Evolutionary conservation across 257 asterid species (phyloP).

Genomic region (Solanum ossicruentum): DNA sequence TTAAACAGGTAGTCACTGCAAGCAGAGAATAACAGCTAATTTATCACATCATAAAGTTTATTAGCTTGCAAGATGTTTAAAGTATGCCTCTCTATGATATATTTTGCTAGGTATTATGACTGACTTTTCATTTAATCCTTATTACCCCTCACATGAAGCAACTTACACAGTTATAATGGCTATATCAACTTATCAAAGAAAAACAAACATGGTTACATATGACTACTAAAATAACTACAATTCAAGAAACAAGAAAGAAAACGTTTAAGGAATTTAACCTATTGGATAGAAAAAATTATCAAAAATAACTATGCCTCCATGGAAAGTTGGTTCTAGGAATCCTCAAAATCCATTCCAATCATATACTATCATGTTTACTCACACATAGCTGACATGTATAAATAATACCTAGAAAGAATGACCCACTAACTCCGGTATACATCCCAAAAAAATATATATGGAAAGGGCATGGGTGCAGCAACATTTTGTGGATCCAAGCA

Average conservation of each 20-base stretch:
- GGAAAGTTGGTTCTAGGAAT: not conserved
- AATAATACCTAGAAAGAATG: not conserved
- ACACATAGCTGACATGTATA: not conserved
- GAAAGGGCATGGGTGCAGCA: not conserved
- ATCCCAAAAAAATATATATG: not conserved
- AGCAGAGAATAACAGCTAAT: not conserved
- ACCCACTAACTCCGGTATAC: not conserved
- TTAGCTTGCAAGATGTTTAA: not conserved
- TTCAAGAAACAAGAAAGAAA: not conserved
- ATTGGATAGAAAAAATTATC: not conserved
- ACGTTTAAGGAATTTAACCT: not conserved
- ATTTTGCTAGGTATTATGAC: not conserved
- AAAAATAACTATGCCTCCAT: not conserved
- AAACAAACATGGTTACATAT: not conserved
- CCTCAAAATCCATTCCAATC: not conserved
- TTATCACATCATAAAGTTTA: not conserved
- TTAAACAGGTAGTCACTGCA: slow-evolving; percentile 2
- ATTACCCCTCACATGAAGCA: not conserved
- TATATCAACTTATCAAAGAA: not conserved
- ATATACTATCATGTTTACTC: not conserved
- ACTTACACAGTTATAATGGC: not conserved
- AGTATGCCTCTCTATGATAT: not conserved
- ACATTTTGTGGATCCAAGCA: not conserved
- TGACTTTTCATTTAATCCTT: not conserved
- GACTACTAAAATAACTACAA: not conserved